Evolutionary conservation across 164 flowering plant genomes (phyloP).

Genomic region (Umbilicus rupestris): DNA sequence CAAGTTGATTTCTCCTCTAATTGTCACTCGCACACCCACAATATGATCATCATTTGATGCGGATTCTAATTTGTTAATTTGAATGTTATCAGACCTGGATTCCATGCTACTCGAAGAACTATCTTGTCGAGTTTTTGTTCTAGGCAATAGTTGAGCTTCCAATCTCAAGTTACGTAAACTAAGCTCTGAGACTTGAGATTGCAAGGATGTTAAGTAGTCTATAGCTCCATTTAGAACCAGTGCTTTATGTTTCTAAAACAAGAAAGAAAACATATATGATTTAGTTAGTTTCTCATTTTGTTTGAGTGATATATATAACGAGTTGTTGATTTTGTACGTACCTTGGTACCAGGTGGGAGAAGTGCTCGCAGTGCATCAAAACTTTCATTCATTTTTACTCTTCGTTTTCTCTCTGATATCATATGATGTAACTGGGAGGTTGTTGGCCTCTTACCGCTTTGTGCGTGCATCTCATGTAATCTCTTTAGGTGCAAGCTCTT

Average conservation of each 20-base stretch:
- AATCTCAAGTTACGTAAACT: not conserved
- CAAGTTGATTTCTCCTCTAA: conserved; percentile 1
- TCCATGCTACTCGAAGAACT: not conserved
- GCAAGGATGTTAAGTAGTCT: conserved; percentile 9
- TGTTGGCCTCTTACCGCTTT: conserved; percentile 24
- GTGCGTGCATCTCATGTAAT: conserved; percentile 19
- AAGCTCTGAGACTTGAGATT: conserved; percentile 9
- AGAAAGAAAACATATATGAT: not conserved
- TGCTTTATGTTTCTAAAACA: conserved; percentile 66
- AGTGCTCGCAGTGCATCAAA: conserved; percentile 56
- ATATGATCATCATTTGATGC: not conserved
- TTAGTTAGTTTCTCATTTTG: no score
- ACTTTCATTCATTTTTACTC: conserved; percentile 78
- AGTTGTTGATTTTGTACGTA: no score
- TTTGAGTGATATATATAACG: no score
- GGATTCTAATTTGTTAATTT: not conserved
- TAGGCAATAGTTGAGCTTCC: conserved; percentile 10
- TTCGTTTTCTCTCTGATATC: conserved; percentile 70
- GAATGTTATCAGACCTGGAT: not conserved
- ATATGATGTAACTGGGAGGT: conserved; percentile 58
- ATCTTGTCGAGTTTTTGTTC: not conserved
- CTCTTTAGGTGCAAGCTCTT: conserved; percentile 23
- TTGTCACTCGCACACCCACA: not conserved
- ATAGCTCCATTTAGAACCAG: conserved; percentile 23
- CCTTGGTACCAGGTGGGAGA: conserved; percentile 88